phyloP scores from a whole-genome alignment of 306 rosid genomes.

The Prunus dulcis region DNA sequence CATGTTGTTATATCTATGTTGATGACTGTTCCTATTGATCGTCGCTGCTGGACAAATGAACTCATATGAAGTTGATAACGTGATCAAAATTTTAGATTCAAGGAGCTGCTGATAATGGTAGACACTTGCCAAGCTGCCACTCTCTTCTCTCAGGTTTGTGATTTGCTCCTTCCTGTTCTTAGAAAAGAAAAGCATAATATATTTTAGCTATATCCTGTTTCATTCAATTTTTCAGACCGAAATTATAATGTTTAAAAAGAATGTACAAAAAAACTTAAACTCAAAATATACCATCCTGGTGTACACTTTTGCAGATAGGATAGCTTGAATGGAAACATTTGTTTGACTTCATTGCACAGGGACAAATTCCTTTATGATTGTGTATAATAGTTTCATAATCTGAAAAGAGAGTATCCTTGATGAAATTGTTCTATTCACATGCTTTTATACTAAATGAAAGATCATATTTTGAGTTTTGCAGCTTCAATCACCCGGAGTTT shows the following conservation, averaged over 20 bases:
- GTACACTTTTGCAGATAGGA: not conserved
- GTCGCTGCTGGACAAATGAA: conserved; percentile 8
- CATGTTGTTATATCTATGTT: not conserved
- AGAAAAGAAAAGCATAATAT: not conserved
- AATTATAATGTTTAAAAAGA: not conserved
- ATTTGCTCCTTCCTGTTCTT: conserved; percentile 1
- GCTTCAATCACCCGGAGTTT: conserved; percentile 94
- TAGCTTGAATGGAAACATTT: not conserved
- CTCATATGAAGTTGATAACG: conserved; percentile 20
- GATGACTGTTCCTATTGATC: conserved; percentile 1
- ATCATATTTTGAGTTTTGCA: conserved; percentile 44
- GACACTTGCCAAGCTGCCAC: conserved; percentile 98
- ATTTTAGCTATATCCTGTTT: not conserved
- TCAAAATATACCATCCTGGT: not conserved
- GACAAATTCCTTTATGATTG: not conserved
- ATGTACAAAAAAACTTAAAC: not conserved
- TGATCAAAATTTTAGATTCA: conserved; percentile 56
- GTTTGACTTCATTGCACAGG: not conserved
- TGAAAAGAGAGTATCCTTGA: not conserved
- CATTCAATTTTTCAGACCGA: not conserved
- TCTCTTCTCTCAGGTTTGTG: conserved; percentile 84
- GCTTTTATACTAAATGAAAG: conserved; percentile 27
- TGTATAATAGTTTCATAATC: not conserved
- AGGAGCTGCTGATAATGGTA: conserved; percentile 98
- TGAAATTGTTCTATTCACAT: not conserved